Evolutionary conservation across 495 filamentous ascomycete genomes (phyloP).

Genomic region (Podospora tetraspora): DNA sequence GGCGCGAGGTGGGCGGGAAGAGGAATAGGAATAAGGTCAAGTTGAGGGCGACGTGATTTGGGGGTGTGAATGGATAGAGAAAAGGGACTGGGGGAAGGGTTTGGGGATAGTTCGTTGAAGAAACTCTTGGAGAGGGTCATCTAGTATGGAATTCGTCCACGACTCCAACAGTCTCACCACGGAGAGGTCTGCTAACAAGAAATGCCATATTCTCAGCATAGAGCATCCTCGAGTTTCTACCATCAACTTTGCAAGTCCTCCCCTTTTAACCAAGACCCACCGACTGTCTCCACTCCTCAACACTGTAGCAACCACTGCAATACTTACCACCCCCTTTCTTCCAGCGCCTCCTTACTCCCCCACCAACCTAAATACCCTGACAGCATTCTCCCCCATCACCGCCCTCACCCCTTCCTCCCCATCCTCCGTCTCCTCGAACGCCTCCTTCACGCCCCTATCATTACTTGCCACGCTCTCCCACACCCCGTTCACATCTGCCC

Average conservation of each 20-base stretch:
- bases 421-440: slow-evolving; percentile 46
- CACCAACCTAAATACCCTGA: slow-evolving; percentile 54
- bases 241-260: background rate
- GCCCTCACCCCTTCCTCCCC: slow-evolving; percentile 38
- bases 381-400: slow-evolving; percentile 67
- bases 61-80: background rate
- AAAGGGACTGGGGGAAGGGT: background rate
- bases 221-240: background rate
- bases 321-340: background rate
- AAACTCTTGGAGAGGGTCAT: background rate
- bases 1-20: slow-evolving; percentile 76
- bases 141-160: background rate
- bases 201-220: too few species aligned
- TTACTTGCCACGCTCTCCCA: slow-evolving; percentile 86
- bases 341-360: slow-evolving; percentile 25
- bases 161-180: background rate
- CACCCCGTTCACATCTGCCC: slow-evolving; percentile 50
- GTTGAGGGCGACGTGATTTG: slow-evolving; percentile 22
- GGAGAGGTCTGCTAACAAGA: too few species aligned
- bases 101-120: background rate
- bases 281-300: background rate
- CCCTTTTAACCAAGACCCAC: background rate
- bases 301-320: background rate
- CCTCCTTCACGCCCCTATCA: slow-evolving; percentile 59
- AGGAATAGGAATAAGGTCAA: slow-evolving; percentile 58